Evolutionary conservation across 345 rosid species (phyloP).

Genomic region (Capsella bursapastoris): DNA sequence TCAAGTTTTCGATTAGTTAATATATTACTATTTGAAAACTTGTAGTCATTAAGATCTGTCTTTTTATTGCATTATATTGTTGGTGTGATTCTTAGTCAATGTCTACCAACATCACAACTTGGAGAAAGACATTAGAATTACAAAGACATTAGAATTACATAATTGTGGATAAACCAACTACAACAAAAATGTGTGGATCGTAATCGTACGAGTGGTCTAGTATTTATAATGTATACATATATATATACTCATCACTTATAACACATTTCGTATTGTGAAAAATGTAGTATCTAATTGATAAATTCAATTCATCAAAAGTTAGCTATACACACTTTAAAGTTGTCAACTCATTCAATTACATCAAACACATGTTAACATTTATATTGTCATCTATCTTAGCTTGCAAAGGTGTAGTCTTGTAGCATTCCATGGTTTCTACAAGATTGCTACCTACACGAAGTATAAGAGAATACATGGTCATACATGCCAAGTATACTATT

Average conservation of each 20-base stretch:
- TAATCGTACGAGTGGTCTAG: background rate
- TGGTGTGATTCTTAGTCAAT: conserved; percentile 4
- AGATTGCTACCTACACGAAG: no score
- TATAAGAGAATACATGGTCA: no score
- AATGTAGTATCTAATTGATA: no score
- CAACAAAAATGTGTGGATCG: background rate
- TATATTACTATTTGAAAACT: no score
- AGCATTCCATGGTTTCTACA: background rate
- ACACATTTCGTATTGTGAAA: conserved; percentile 8
- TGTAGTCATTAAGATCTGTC: no score
- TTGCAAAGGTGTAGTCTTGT: background rate
- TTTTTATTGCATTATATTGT: background rate
- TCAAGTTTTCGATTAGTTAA: no score
- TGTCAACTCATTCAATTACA: conserved; percentile 15
- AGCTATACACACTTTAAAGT: background rate
- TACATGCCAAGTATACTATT: no score
- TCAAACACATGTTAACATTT: background rate
- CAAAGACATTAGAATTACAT: no score
- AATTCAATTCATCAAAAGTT: background rate
- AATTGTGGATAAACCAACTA: conserved; percentile 3
- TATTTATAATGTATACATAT: background rate
- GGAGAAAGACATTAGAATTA: background rate
- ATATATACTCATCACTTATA: background rate
- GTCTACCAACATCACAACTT: conserved; percentile 8
- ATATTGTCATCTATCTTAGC: background rate